Conservation (phyloP, 2,329 filamentous ascomycete genomes). For the Diaporthe amygdali region DNA sequence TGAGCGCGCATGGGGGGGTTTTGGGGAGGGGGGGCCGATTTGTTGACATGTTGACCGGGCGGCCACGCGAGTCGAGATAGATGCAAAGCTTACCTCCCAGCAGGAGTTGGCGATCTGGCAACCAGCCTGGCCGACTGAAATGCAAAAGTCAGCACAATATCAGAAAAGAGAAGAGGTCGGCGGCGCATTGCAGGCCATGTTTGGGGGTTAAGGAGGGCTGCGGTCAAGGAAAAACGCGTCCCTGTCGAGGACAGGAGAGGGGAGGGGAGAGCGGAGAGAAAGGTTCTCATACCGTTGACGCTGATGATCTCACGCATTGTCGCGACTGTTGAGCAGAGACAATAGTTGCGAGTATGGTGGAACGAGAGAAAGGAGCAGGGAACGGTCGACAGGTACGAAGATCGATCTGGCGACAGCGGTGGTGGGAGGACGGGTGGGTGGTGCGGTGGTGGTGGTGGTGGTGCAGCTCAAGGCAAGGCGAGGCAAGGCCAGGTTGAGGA, state of each 20-base stretch:
- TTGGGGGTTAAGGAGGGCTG: slow-evolving; percentile 35
- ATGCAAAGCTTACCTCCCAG: slow-evolving; percentile 87
- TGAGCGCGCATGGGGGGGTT: neutral
- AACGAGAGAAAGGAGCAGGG: slow-evolving; percentile 37
- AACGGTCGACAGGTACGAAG: slow-evolving; percentile 31
- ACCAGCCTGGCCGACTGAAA: slow-evolving; percentile 96
- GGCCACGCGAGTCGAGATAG: slow-evolving; percentile 19
- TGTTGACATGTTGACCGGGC: slow-evolving; percentile 25
- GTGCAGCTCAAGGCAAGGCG: slow-evolving; percentile 15
- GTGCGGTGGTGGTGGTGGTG: slow-evolving; percentile 6
- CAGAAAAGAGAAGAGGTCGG: slow-evolving; percentile 9
- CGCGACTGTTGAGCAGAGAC: slow-evolving; percentile 37
- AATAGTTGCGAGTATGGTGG: slow-evolving; percentile 31
- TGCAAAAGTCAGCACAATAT: slow-evolving; percentile 57
- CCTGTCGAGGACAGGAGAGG: slow-evolving; percentile 35
- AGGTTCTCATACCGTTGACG: slow-evolving; percentile 82
- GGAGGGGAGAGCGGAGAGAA: slow-evolving; percentile 29
- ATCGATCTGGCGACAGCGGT: slow-evolving; percentile 28
- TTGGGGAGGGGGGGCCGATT: slow-evolving; percentile 14
- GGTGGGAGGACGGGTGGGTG: slow-evolving; percentile 3
- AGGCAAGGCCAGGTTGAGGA: slow-evolving; percentile 19
- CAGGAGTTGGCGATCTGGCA: slow-evolving; percentile 99
- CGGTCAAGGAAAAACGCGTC: slow-evolving; percentile 43
- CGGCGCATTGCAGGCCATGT: slow-evolving; percentile 28
- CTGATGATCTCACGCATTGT: slow-evolving; percentile 99